These are phyloP conservation scores for Oryza officinalis DNA, from an alignment of 176 grass and related monocot species.

Conservation along the genomic window DNA sequence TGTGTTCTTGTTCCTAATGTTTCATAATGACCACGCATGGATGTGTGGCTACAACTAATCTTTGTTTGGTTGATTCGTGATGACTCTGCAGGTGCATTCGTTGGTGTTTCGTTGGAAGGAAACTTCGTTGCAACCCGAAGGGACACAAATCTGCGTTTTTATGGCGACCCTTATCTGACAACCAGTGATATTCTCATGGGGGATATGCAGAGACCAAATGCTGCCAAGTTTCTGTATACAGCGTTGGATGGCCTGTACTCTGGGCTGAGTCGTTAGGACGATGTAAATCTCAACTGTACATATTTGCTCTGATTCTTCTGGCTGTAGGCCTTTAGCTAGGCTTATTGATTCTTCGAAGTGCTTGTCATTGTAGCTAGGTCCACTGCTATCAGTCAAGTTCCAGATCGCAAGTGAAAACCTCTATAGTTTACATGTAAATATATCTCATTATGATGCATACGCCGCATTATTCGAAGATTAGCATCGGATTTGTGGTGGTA, in stretches of 20 bases:
- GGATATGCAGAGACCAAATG: constrained; percentile 58
- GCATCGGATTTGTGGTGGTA: too few relatives aligned
- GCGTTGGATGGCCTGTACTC: constrained; percentile 62
- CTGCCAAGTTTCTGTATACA: constrained; percentile 65
- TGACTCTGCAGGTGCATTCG: constrained; percentile 60
- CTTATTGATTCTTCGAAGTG: constrained; percentile 24
- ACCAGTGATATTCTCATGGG: constrained; percentile 79
- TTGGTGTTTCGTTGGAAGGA: constrained; percentile 84
- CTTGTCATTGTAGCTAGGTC: not conserved
- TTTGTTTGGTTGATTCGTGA: not conserved
- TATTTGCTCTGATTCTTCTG: constrained; percentile 16
- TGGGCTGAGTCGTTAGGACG: constrained; percentile 37
- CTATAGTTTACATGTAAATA: not conserved
- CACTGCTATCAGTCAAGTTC: not conserved
- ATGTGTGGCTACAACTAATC: not conserved
- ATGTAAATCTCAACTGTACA: not conserved
- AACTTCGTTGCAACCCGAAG: constrained; percentile 67
- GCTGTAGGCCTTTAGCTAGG: not conserved
- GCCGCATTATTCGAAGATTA: too few relatives aligned
- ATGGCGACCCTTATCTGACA: constrained; percentile 81
- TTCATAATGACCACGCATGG: not conserved
- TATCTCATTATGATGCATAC: too few relatives aligned
- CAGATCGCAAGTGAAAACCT: not conserved
- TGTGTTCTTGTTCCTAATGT: not conserved
- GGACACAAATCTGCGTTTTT: constrained; percentile 68